Percentiles rank a stretch among this genome's conserved stretches.
Conservation (phyloP, 441 rosid species). For the Omphalea diandra region DNA sequence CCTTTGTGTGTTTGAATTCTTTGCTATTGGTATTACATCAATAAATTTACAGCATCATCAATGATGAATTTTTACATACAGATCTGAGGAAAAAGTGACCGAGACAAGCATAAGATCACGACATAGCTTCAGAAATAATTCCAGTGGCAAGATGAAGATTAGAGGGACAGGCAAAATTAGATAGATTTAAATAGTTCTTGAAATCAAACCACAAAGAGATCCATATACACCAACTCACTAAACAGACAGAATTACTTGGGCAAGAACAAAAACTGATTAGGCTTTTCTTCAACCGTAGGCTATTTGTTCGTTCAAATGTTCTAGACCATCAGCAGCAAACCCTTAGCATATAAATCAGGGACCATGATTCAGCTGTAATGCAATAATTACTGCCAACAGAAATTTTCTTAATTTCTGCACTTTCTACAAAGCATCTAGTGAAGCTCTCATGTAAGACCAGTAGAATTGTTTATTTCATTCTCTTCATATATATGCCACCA, state of each 20-base stretch:
- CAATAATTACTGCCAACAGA: background rate
- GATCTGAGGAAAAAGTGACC: background rate
- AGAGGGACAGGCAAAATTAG: slow-evolving; percentile 1
- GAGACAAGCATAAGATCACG: background rate
- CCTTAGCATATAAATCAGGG: background rate
- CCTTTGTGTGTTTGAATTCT: too few species aligned
- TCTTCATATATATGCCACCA: background rate
- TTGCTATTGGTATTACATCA: too few species aligned
- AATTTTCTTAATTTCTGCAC: background rate
- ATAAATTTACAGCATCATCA: background rate
- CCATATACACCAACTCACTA: background rate
- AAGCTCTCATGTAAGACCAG: background rate
- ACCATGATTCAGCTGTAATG: background rate
- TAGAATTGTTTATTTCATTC: background rate
- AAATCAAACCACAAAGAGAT: background rate
- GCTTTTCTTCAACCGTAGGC: background rate
- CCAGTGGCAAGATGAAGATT: background rate
- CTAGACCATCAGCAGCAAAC: background rate
- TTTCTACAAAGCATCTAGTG: background rate
- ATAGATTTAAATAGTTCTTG: background rate
- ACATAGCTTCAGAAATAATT: slow-evolving; percentile 1
- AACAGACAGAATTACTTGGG: background rate
- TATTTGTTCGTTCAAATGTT: background rate
- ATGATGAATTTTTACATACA: background rate
- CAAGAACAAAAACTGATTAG: background rate